Conservation (phyloP, 805 yeast genomes). For the Zygosaccharomyces lentus region DNA sequence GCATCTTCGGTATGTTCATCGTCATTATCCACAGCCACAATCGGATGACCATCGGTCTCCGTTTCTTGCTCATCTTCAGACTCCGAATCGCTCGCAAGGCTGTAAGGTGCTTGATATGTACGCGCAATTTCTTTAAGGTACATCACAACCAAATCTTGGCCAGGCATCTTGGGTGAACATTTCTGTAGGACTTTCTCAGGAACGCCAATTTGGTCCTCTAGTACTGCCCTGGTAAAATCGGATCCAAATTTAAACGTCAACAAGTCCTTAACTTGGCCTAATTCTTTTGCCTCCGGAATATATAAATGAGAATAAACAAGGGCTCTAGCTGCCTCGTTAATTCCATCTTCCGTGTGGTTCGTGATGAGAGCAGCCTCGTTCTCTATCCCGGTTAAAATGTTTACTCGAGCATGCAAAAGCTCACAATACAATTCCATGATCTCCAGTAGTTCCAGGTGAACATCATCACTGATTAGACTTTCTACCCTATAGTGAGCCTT, state of each 20-base stretch:
- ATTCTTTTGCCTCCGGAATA: constrained; percentile 67
- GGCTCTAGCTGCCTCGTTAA: constrained; percentile 70
- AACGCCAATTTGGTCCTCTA: constrained; percentile 39
- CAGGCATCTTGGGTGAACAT: constrained; percentile 65
- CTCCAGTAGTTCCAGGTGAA: constrained; percentile 73
- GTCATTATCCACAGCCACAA: constrained; percentile 36
- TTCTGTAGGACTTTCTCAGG: constrained; percentile 64
- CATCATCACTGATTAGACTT: constrained; percentile 76
- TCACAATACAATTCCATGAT: constrained; percentile 79
- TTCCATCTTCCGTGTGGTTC: constrained; percentile 39
- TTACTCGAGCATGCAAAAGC: constrained; percentile 67
- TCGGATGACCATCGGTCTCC: constrained; percentile 35
- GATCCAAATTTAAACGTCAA: constrained; percentile 59
- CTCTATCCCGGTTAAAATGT: constrained; percentile 47
- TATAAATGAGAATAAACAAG: constrained; percentile 65
- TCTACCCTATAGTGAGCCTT: constrained; percentile 83
- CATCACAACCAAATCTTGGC: constrained; percentile 55
- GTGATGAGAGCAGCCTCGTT: constrained; percentile 33
- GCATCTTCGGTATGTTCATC: constrained; percentile 25
- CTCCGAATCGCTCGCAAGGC: constrained; percentile 41
- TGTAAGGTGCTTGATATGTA: constrained; percentile 72
- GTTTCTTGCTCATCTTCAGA: constrained; percentile 24
- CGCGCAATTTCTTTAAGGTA: constrained; percentile 77
- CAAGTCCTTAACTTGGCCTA: constrained; percentile 56
- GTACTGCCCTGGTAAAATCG: constrained; percentile 50